phyloP scores from a whole-genome alignment of 2,329 filamentous ascomycete species.

The Alternaria sp. region DNA sequence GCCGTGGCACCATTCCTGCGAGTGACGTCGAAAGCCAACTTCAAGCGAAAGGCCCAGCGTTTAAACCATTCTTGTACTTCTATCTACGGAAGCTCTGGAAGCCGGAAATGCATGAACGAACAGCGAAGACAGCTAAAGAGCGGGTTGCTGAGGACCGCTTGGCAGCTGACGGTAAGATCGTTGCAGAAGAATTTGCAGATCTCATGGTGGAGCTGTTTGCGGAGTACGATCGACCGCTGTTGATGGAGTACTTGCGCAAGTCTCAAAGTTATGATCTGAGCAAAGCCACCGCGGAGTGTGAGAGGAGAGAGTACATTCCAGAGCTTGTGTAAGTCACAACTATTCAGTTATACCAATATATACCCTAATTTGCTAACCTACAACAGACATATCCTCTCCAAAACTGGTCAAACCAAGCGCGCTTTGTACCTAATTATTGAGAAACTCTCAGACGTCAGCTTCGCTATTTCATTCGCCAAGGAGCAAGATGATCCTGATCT shows the following conservation, averaged over 20 bases:
- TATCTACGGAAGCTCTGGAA: slow-evolving; percentile 89
- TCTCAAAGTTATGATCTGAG: slow-evolving; percentile 91
- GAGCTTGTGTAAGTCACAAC: slow-evolving; percentile 75
- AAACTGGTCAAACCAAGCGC: slow-evolving; percentile 91
- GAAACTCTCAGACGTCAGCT: slow-evolving; percentile 86
- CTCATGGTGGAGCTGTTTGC: slow-evolving; percentile 87
- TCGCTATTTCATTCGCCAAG: slow-evolving; percentile 94
- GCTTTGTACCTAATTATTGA: slow-evolving; percentile 94
- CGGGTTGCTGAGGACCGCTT: slow-evolving; percentile 54
- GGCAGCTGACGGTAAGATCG: slow-evolving; percentile 66
- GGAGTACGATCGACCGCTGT: slow-evolving; percentile 76
- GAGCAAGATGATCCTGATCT: slow-evolving; percentile 90
- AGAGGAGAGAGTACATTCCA: slow-evolving; percentile 79
- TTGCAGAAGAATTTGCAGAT: slow-evolving; percentile 89
- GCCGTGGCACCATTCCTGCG: slow-evolving; percentile 83
- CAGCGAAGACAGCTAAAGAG: slow-evolving; percentile 50
- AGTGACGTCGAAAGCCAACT: slow-evolving; percentile 81
- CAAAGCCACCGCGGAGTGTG: slow-evolving; percentile 78
- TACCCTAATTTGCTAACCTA: slow-evolving; percentile 26
- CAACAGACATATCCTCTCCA: slow-evolving; percentile 79
- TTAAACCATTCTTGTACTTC: slow-evolving; percentile 84
- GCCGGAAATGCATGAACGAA: slow-evolving; percentile 67
- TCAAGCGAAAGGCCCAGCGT: slow-evolving; percentile 56
- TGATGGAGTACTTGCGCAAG: slow-evolving; percentile 86
- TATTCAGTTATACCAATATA: neutral